phyloP scores from a whole-genome alignment of 495 filamentous ascomycete species.

The Cladorrhinum samala region DNA sequence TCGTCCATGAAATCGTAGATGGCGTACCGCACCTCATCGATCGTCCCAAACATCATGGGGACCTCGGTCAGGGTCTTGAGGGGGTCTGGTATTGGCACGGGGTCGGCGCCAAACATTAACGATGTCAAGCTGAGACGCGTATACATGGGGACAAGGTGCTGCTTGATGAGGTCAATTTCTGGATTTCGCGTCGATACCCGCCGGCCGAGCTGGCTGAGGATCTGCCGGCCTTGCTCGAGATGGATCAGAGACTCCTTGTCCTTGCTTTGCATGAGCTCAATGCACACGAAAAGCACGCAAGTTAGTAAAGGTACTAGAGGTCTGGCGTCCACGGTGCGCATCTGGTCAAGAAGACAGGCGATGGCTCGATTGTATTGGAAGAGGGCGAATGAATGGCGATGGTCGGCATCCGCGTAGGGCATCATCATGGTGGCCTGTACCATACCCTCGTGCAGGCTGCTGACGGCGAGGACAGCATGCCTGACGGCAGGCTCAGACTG shows the following conservation, averaged over 20 bases:
- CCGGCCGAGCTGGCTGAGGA: constrained; percentile 30
- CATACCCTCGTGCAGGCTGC: constrained; percentile 46
- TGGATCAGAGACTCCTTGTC: constrained; percentile 38
- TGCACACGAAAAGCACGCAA: constrained; percentile 54
- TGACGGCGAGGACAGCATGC: constrained; percentile 53
- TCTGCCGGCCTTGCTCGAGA: constrained; percentile 35
- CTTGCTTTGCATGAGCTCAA: constrained; percentile 50
- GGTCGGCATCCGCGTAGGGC: constrained; percentile 29
- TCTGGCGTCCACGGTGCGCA: constrained; percentile 33
- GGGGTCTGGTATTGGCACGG: constrained; percentile 21
- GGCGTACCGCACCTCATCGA: constrained; percentile 26
- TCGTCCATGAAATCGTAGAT: constrained; percentile 33
- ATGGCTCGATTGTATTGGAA: constrained; percentile 53
- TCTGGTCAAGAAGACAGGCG: constrained; percentile 32
- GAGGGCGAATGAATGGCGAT: constrained; percentile 36
- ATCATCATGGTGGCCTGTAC: constrained; percentile 16
- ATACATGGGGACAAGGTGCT: constrained; percentile 39
- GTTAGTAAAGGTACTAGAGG: constrained; percentile 46
- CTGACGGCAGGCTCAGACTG: constrained; percentile 52
- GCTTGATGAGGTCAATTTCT: constrained; percentile 30
- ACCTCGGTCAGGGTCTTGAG: constrained; percentile 27
- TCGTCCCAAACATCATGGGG: constrained; percentile 24
- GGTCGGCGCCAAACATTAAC: constrained; percentile 30
- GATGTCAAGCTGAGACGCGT: constrained; percentile 35
- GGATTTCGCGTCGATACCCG: constrained; percentile 15